Percentiles rank a stretch among this genome's conserved stretches.
Evolutionary conservation across 2,329 filamentous ascomycete genomes (phyloP).

Genomic region (Xylaria sp.): DNA sequence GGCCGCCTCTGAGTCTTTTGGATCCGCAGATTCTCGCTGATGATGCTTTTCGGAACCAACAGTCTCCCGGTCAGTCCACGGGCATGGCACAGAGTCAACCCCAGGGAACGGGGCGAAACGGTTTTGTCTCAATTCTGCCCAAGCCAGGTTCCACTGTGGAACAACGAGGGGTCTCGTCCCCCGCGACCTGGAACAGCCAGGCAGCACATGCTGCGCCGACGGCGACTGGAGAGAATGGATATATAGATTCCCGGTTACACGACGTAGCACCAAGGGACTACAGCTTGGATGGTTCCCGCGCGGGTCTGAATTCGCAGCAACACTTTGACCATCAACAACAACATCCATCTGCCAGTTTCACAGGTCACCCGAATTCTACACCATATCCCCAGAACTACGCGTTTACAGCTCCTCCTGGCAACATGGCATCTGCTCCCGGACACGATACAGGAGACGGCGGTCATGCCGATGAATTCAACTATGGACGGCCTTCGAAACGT

Average conservation of each 20-base stretch:
- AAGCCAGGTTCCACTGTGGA: slow-evolving; percentile 1
- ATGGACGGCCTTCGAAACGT: neutral
- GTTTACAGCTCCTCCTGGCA: slow-evolving; percentile 1
- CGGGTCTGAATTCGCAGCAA: neutral
- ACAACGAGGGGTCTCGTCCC: neutral
- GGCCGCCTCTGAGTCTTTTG: slow-evolving; percentile 10
- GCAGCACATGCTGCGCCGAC: neutral
- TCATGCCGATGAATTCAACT: neutral
- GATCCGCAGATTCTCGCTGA: slow-evolving; percentile 13
- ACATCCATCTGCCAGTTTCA: neutral
- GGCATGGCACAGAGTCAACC: neutral
- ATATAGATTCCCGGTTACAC: slow-evolving; percentile 9
- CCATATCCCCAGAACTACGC: neutral
- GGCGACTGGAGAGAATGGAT: slow-evolving; percentile 1
- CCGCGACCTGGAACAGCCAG: neutral
- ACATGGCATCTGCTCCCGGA: neutral
- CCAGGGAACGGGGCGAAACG: neutral
- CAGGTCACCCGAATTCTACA: neutral
- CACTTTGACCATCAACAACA: neutral
- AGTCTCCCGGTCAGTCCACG: neutral
- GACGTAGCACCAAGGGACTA: neutral
- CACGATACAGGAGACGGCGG: neutral
- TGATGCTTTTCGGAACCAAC: slow-evolving; percentile 2
- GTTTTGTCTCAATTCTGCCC: slow-evolving; percentile 9
- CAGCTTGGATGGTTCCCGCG: neutral